A percentile compares a stretch with the other conserved stretches of the same genome.
These are phyloP conservation scores for Strobilomyces confusus DNA, from an alignment of 768 basidiomycete species.

Conservation along the genomic window DNA sequence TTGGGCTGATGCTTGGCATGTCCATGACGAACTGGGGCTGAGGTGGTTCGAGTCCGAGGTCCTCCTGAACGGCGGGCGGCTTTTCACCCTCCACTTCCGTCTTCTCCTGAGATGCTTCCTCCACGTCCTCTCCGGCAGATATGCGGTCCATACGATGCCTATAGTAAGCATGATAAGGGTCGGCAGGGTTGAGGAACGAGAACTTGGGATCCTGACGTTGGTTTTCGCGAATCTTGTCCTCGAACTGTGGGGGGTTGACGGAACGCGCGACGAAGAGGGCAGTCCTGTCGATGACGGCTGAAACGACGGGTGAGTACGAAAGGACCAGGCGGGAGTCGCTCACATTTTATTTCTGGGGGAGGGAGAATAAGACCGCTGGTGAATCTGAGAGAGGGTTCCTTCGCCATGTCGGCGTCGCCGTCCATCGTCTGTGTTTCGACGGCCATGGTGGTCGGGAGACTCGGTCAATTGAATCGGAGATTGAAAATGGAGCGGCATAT, in stretches of 20 bases:
- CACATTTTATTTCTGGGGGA: constrained; percentile 92
- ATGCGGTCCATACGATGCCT: constrained; percentile 86
- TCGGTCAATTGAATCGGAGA: constrained; percentile 19
- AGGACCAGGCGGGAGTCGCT: constrained; percentile 13
- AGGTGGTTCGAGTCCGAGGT: constrained; percentile 74
- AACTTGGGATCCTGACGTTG: constrained; percentile 97
- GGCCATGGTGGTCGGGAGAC: constrained; percentile 37
- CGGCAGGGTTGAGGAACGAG: constrained; percentile 94
- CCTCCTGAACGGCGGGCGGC: constrained; percentile 39
- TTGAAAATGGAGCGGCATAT: constrained; percentile 23
- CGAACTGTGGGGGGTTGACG: constrained; percentile 89
- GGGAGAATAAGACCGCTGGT: constrained; percentile 89
- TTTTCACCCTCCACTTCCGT: constrained; percentile 34
- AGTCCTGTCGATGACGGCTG: constrained; percentile 94
- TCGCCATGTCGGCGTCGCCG: constrained; percentile 37
- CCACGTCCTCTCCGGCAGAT: constrained; percentile 66
- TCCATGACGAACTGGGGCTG: constrained; percentile 79
- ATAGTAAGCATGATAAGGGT: constrained; percentile 99
- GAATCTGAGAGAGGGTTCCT: constrained; percentile 47
- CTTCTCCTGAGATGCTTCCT: constrained; percentile 50
- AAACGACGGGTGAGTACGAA: constrained; percentile 7
- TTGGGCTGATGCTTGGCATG: constrained; percentile 79
- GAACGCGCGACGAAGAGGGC: constrained; percentile 89
- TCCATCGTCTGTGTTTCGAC: constrained; percentile 37
- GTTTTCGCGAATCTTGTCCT: constrained; percentile 95